Conservation (phyloP, 768 basidiomycete genomes). For the Hypholoma fasciculare region DNA sequence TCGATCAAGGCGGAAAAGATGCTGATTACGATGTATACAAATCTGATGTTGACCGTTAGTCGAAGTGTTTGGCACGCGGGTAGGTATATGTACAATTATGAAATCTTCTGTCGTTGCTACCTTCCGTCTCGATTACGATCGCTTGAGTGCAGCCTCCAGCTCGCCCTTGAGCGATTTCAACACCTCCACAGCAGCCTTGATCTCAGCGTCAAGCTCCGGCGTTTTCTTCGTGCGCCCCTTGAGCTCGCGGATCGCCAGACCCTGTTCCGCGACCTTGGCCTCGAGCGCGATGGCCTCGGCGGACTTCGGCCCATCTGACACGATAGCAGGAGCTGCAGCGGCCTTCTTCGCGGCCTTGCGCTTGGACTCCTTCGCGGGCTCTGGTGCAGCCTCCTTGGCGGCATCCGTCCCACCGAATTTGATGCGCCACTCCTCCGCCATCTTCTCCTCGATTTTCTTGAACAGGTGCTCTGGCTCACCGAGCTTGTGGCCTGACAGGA, state of each 20-base stretch:
- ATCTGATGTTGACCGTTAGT: not conserved
- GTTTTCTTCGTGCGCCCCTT: conserved; percentile 65
- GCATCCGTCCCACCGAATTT: conserved; percentile 73
- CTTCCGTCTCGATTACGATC: not conserved
- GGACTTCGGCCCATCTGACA: conserved; percentile 59
- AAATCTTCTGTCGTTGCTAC: not conserved
- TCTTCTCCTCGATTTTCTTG: conserved; percentile 90
- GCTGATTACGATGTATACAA: no score
- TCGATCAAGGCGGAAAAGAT: no score
- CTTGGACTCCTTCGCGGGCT: conserved; percentile 49
- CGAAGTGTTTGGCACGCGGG: not conserved
- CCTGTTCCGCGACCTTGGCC: conserved; percentile 74
- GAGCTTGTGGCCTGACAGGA: conserved; percentile 83
- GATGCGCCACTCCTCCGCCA: conserved; percentile 78
- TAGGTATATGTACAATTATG: not conserved
- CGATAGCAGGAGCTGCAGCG: conserved; percentile 34
- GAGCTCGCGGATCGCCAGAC: conserved; percentile 67
- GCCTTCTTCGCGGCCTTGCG: conserved; percentile 57
- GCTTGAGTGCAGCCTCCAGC: conserved; percentile 32
- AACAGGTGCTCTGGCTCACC: conserved; percentile 90
- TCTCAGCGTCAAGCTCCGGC: conserved; percentile 59
- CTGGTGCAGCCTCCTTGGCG: conserved; percentile 30
- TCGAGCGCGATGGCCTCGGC: conserved; percentile 74
- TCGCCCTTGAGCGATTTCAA: conserved; percentile 69
- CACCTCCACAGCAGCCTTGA: conserved; percentile 58